Evolutionary conservation across 202 grass and related monocot species (phyloP).

Genomic region (Bolboschoenoplectus hybrid): DNA sequence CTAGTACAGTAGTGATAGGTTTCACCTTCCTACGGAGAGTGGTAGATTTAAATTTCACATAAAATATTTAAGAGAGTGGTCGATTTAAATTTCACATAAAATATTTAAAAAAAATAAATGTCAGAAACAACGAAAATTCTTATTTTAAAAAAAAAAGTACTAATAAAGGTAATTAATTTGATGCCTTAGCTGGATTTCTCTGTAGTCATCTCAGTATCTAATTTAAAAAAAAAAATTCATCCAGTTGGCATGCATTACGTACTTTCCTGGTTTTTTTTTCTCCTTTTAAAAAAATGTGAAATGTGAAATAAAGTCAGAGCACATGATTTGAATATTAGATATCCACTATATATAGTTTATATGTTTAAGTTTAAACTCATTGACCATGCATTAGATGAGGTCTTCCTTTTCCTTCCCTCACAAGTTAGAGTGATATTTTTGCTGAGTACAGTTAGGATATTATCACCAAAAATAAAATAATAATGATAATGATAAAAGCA

Average conservation of each 20-base stretch:
- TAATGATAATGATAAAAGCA: background rate
- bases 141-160: background rate
- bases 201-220: background rate
- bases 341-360: background rate
- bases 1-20: too few relatives aligned
- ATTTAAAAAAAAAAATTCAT: background rate
- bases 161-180: background rate
- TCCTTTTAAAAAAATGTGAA: background rate
- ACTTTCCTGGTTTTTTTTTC: background rate
- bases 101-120: too few relatives aligned
- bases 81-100: too few relatives aligned
- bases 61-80: too few relatives aligned
- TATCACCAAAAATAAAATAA: background rate
- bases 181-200: background rate
- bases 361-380: background rate
- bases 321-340: slow-evolving; percentile 8
- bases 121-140: too few relatives aligned
- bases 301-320: background rate
- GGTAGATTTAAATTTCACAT: too few relatives aligned
- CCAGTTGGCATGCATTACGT: slow-evolving; percentile 15
- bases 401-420: background rate
- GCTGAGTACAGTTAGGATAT: background rate
- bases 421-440: background rate
- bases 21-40: too few relatives aligned
- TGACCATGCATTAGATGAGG: background rate